Base-by-base conservation (phyloP, 176 grass and related monocot genomes). In the Eragrostis nindensis region DNA sequence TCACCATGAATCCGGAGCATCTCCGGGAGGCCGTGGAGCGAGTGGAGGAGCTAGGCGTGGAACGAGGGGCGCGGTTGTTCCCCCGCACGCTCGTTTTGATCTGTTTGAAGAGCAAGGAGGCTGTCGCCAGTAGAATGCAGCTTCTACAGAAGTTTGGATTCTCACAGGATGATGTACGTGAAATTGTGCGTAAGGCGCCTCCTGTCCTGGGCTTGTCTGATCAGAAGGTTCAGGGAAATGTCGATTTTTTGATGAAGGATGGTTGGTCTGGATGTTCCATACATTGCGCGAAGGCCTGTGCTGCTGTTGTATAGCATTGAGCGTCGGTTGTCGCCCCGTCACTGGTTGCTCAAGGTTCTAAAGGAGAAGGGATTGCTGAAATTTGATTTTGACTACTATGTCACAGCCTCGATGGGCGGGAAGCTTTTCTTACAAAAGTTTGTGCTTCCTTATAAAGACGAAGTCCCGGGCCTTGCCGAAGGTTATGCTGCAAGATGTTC, bases 291-390 rank as follows among this genome's bases (percentile, higher is more conserved):
- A 19, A 57, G 69, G 56, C 87, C 87, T 3, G 25, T 11, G 0
- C n/a, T 92, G 40, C 62, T 93, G 8, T 42, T 82, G 56, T 80
- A 76, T 72, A 93, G 84, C 71, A 3, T 87, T 75, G 71, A 93
- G 63, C 55, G 50, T 52, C 72, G 84, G 60, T 24, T 93, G 14
- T 47, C 87, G 32, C 84, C 87, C 9, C 42, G 87, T 11, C 17
- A 79, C 22, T 41, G 48, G 70, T 73, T 90, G 62, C 5, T 87
- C 60, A 77, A 81, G 38, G 10, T 74, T 62, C 76, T 93, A 22
- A 71, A 68, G 47, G 45, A 24, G 5, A 84, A 82, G 12, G 17
- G 60, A 16, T 74, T 87, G 47, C 36, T 46, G 11, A 68, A 78
- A 9, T 19, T 30, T 42, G 59, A 67, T 10, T 42, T 21, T 36